phyloP scores from a whole-genome alignment of 805 yeast species.

The Kodamaea restingae region DNA sequence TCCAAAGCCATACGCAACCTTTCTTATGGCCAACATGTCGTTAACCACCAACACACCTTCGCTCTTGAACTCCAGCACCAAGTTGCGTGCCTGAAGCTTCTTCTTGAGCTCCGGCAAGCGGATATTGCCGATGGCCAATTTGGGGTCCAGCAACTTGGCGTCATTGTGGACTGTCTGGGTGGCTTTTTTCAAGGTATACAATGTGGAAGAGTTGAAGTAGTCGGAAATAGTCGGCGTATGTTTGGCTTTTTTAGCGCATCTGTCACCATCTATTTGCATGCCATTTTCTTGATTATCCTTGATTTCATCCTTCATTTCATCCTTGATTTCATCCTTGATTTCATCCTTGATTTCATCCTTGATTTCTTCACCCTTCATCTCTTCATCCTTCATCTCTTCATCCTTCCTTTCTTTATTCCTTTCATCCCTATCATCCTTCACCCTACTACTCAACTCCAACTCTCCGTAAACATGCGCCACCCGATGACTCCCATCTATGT shows the following conservation, averaged over 20 bases:
- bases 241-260: conserved; percentile 6
- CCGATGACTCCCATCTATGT: conserved; percentile 71
- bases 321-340: background rate
- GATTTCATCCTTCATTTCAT: background rate
- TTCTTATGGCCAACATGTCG: conserved; percentile 67
- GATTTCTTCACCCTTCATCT: background rate
- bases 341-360: background rate
- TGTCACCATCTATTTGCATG: background rate
- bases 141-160: conserved; percentile 18
- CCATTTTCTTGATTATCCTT: background rate
- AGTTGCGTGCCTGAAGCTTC: conserved; percentile 52
- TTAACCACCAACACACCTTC: conserved; percentile 91
- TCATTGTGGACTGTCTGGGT: conserved; percentile 14
- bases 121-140: conserved; percentile 84
- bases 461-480: conserved; percentile 81
- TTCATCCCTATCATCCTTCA: conserved; percentile 3
- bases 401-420: background rate
- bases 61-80: conserved; percentile 83
- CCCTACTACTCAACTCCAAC: conserved; percentile 33
- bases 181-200: conserved; percentile 28
- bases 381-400: background rate
- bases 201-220: conserved; percentile 27
- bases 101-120: conserved; percentile 75
- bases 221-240: conserved; percentile 14
- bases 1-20: conserved; percentile 42